Conservation (phyloP, 371 early-diverging fungal genomes). For the Apophysomyces variabilis region DNA sequence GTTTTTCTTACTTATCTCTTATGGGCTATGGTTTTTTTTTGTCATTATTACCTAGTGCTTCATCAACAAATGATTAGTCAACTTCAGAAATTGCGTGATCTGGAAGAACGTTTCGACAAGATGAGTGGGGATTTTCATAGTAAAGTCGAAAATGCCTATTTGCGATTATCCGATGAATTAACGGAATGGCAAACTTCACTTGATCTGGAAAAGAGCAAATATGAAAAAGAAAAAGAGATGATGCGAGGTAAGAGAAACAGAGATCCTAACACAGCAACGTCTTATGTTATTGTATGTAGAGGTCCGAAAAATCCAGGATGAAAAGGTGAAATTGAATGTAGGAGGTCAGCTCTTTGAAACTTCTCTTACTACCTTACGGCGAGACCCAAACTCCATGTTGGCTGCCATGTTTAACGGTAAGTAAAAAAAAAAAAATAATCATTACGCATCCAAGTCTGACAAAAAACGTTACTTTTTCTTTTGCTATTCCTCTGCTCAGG, state of each 20-base stretch:
- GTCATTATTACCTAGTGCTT: slow-evolving; percentile 17
- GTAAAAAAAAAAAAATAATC: not conserved
- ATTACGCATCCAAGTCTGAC: no score
- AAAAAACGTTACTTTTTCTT: not conserved
- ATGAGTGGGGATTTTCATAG: slow-evolving; percentile 29
- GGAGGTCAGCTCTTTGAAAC: slow-evolving; percentile 49
- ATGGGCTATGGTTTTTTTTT: not conserved
- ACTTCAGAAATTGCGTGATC: slow-evolving; percentile 28
- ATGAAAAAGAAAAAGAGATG: slow-evolving; percentile 31
- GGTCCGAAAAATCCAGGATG: slow-evolving; percentile 32
- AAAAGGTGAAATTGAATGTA: slow-evolving; percentile 50
- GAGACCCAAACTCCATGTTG: slow-evolving; percentile 44
- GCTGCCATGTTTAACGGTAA: slow-evolving; percentile 43
- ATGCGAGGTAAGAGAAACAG: slow-evolving; percentile 22
- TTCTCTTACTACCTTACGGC: slow-evolving; percentile 37
- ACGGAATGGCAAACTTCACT: slow-evolving; percentile 22
- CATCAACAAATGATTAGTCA: slow-evolving; percentile 28
- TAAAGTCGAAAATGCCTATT: slow-evolving; percentile 29
- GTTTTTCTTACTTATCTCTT: not conserved
- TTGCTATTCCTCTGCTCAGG: slow-evolving; percentile 11
- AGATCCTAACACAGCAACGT: not conserved
- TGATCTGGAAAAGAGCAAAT: slow-evolving; percentile 26
- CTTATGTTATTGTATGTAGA: slow-evolving; percentile 22
- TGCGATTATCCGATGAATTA: slow-evolving; percentile 26
- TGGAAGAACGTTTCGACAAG: slow-evolving; percentile 35